Evolutionary conservation across 345 rosid genomes (phyloP).

Genomic region (Luvunga scandens): DNA sequence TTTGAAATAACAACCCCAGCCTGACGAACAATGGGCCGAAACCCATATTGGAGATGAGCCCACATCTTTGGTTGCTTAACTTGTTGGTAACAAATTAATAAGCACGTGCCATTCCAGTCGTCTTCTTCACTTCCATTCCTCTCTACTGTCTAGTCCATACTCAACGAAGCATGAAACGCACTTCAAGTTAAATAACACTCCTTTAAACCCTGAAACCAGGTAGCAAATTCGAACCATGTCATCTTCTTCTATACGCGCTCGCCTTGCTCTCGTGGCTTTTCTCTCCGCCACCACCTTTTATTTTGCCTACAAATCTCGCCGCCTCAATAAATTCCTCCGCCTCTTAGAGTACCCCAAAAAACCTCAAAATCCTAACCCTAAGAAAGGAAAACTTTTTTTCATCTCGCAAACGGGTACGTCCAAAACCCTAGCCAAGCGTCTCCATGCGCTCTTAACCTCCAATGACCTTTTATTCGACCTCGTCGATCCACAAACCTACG

Average conservation of each 20-base stretch:
- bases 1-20: background rate
- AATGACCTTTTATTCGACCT: conserved; percentile 59
- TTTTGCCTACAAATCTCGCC: conserved; percentile 80
- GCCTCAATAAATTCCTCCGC: conserved; percentile 38
- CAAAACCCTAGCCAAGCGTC: conserved; percentile 61
- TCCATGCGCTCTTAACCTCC: conserved; percentile 34
- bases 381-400: conserved; percentile 66
- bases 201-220: background rate
- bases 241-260: conserved; percentile 48
- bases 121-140: background rate
- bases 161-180: background rate
- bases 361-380: conserved; percentile 30
- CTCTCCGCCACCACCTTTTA: conserved; percentile 83
- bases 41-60: background rate
- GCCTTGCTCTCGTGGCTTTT: conserved; percentile 62
- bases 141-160: background rate
- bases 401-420: conserved; percentile 83
- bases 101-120: background rate
- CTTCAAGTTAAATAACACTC: background rate
- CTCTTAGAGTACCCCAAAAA: conserved; percentile 26
- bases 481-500: conserved; percentile 70
- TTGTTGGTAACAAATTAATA: background rate
- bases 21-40: background rate
- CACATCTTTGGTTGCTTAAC: background rate
- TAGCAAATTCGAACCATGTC: conserved; percentile 30